Evolutionary conservation across 1,284 basidiomycete genomes (phyloP), one percentile per base, ranked within the genome.

Genomic region (Cryptococcus sp.): DNA sequence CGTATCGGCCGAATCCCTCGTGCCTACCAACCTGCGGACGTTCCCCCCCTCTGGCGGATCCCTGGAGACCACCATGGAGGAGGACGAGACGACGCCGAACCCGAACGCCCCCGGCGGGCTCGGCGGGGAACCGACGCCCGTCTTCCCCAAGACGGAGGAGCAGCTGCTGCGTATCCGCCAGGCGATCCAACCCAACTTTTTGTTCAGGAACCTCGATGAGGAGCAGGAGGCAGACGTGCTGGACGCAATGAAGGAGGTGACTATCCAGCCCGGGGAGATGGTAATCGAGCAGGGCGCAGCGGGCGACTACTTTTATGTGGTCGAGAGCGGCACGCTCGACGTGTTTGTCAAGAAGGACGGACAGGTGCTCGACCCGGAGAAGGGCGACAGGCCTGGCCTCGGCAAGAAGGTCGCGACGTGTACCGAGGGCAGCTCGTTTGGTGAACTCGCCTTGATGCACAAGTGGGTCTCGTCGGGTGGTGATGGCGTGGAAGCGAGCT

Each of bases 391-490:
- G 52, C 64, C 56, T 50, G 42, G 57, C 35, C 51, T 72, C 9
- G 91, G 91, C 47, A 87, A 85, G 65, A 87, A 89, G 73, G 93
- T 96, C 4, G 84, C 87, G 47, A 87, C 89, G 59, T 95, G 89
- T 81, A 83, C 83, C 47, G 86, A 91, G 1, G 93, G 93, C 0
- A 86, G 83, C 61, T 91, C 89, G 49, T 98, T 98, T 67, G 95
- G 96, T 50, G 96, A 99, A 78, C 82, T 99, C 49, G 96, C 96
- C 35, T 79, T 99, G 64, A 95, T 99, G 90, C 96, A 99, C 78
- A 92, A 92, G 77, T 79, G 56, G 59, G 77, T 73, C 18, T 35
- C 12, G 33, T 18, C 28, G 15, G 11, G 28, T 46, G 9, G 5
- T 4, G n/a, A n/a, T n/a, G n/a, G n/a, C n/a, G n/a, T n/a, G 1